Percentiles rank a stretch among this genome's conserved stretches.
These are phyloP conservation scores for Croton laevigatus DNA, from an alignment of 441 rosid genomes.

Conservation along the genomic window DNA sequence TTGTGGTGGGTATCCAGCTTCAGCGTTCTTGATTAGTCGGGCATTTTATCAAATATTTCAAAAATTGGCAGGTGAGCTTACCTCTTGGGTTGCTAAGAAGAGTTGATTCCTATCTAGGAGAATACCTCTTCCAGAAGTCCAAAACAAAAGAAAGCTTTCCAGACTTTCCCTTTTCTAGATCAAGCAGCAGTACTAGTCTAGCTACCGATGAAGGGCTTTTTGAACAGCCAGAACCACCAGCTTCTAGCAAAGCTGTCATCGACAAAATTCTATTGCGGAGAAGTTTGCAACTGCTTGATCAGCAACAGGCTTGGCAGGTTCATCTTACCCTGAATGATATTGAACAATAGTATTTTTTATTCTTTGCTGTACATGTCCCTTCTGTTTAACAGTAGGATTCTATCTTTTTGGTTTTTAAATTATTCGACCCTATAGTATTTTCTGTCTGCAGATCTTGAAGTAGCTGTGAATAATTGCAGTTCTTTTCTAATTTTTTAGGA, in stretches of 20 bases:
- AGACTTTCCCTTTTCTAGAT: slow-evolving; percentile 52
- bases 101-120: slow-evolving; percentile 59
- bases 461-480: slow-evolving; percentile 10
- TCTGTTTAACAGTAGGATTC: neutral
- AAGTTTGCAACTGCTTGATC: slow-evolving; percentile 64
- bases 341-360: slow-evolving; percentile 11
- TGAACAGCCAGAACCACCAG: slow-evolving; percentile 59
- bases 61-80: slow-evolving; percentile 54
- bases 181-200: slow-evolving; percentile 54
- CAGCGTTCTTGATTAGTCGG: neutral
- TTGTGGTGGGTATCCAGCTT: neutral
- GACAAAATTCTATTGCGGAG: slow-evolving; percentile 52
- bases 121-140: slow-evolving; percentile 51
- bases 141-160: slow-evolving; percentile 36
- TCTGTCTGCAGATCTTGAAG: slow-evolving; percentile 9
- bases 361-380: slow-evolving; percentile 6
- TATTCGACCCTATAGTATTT: neutral
- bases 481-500: slow-evolving; percentile 37
- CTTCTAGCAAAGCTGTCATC: slow-evolving; percentile 45
- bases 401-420: slow-evolving; percentile 4
- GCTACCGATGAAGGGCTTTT: slow-evolving; percentile 66
- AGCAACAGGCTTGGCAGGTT: slow-evolving; percentile 84
- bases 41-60: slow-evolving; percentile 9
- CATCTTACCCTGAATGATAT: slow-evolving; percentile 21
- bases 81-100: slow-evolving; percentile 54